These are phyloP conservation scores for Fibroporia radiculosa DNA, from an alignment of 768 basidiomycete species.

Conservation along the genomic window DNA sequence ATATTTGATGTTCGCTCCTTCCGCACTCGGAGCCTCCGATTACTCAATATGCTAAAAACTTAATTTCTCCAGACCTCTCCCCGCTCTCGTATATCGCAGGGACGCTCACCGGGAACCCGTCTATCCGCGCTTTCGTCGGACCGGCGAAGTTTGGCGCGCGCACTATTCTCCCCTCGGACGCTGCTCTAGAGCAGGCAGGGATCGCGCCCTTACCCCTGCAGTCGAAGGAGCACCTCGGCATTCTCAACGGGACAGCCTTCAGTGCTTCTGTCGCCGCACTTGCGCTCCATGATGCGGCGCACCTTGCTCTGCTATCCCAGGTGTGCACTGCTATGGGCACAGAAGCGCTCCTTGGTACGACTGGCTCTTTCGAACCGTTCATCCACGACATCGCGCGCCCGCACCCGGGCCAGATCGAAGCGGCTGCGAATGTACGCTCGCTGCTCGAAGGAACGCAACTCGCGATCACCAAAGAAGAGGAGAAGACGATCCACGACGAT, in stretches of 20 bases:
- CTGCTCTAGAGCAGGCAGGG: slow-evolving; percentile 51
- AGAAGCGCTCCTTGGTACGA: slow-evolving; percentile 72
- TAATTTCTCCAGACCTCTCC: slow-evolving; percentile 48
- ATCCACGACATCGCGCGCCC: slow-evolving; percentile 70
- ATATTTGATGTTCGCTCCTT: slow-evolving; percentile 2
- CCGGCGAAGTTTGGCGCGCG: slow-evolving; percentile 40
- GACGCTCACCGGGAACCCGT: slow-evolving; percentile 70
- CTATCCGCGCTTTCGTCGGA: slow-evolving; percentile 63
- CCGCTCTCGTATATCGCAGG: slow-evolving; percentile 83
- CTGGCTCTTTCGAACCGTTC: slow-evolving; percentile 70
- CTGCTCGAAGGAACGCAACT: slow-evolving; percentile 64
- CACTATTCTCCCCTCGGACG: slow-evolving; percentile 42
- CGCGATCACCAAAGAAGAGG: slow-evolving; percentile 56
- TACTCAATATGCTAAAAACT: not conserved
- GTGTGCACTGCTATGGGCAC: slow-evolving; percentile 78
- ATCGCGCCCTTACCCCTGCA: slow-evolving; percentile 59
- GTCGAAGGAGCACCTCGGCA: slow-evolving; percentile 74
- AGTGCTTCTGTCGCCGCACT: slow-evolving; percentile 73
- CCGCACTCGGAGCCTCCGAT: not conserved
- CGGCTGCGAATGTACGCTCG: slow-evolving; percentile 58
- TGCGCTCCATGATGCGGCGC: slow-evolving; percentile 64
- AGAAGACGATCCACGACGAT: slow-evolving; percentile 67
- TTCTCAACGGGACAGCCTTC: slow-evolving; percentile 83
- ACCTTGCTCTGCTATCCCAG: slow-evolving; percentile 58
- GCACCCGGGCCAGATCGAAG: slow-evolving; percentile 81